These are phyloP conservation scores for Epichloe festucae DNA, from an alignment of 2,329 filamentous ascomycete species.

Conservation along the genomic window DNA sequence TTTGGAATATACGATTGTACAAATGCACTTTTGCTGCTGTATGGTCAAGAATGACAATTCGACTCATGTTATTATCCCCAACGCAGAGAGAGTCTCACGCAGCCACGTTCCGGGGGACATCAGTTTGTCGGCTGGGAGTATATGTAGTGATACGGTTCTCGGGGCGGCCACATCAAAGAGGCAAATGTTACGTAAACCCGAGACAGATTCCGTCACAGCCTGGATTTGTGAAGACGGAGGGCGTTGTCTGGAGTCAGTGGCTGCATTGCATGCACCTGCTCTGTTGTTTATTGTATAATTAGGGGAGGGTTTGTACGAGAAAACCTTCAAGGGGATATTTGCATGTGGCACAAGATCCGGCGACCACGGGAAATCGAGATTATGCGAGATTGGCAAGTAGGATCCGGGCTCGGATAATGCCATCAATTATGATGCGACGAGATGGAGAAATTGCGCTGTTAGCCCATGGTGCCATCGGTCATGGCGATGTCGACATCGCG, in stretches of 20 bases:
- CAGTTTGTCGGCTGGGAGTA: too few species aligned
- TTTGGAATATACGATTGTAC: not conserved
- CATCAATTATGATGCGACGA: not conserved
- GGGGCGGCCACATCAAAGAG: not conserved
- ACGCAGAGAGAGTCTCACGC: not conserved
- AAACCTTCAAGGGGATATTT: not conserved
- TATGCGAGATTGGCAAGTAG: not conserved
- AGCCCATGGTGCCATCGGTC: conserved; percentile 4
- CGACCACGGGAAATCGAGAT: not conserved
- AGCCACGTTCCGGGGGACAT: not conserved
- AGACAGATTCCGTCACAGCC: too few species aligned
- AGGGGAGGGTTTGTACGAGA: not conserved
- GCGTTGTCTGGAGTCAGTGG: too few species aligned
- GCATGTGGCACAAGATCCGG: not conserved
- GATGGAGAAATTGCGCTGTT: not conserved
- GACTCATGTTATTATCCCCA: too few species aligned
- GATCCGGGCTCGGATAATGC: not conserved
- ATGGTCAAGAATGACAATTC: too few species aligned
- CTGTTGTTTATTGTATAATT: not conserved
- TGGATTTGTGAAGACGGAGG: too few species aligned
- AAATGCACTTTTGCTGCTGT: not conserved
- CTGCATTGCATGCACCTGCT: too few species aligned
- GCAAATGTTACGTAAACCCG: conserved; percentile 1
- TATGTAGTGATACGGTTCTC: not conserved
- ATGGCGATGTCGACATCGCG: conserved; percentile 6